Evolutionary conservation across 306 rosid species (phyloP).

Genomic region (Citrullus colocynthis): DNA sequence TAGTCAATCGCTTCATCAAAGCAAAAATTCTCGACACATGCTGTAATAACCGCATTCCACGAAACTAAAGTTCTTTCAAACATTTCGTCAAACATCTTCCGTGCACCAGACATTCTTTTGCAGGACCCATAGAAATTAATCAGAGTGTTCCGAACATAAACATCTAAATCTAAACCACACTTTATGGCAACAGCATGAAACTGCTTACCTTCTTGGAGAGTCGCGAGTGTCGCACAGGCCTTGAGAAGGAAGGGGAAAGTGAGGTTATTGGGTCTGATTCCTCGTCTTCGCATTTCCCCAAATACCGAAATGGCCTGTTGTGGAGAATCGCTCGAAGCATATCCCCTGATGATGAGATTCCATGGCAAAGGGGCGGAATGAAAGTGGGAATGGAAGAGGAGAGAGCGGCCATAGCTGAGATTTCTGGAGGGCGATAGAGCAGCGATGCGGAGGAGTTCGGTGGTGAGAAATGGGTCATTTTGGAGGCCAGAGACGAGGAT

Average conservation of each 20-base stretch:
- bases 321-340: conserved; percentile 37
- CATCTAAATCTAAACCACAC: conserved; percentile 52
- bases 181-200: conserved; percentile 45
- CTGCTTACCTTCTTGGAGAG: conserved; percentile 49
- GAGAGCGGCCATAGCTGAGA: conserved; percentile 39
- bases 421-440: conserved; percentile 36
- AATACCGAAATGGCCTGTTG: conserved; percentile 39
- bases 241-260: conserved; percentile 67
- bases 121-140: conserved; percentile 57
- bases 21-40: conserved; percentile 55
- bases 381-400: conserved; percentile 19
- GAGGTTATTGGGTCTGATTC: conserved; percentile 42
- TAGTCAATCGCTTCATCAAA: conserved; percentile 36
- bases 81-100: conserved; percentile 59
- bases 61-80: conserved; percentile 51
- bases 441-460: conserved; percentile 49
- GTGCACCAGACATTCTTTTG: conserved; percentile 37
- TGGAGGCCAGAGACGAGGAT: conserved; percentile 38
- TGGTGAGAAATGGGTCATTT: conserved; percentile 30
- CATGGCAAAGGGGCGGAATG: conserved; percentile 40
- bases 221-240: conserved; percentile 31
- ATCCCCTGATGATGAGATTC: conserved; percentile 73
- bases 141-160: conserved; percentile 61
- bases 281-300: conserved; percentile 37
- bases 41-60: conserved; percentile 65